These are phyloP conservation scores for Chamaecyparis obtusa DNA, from an alignment of 75 land plant genomes.

Conservation along the genomic window DNA sequence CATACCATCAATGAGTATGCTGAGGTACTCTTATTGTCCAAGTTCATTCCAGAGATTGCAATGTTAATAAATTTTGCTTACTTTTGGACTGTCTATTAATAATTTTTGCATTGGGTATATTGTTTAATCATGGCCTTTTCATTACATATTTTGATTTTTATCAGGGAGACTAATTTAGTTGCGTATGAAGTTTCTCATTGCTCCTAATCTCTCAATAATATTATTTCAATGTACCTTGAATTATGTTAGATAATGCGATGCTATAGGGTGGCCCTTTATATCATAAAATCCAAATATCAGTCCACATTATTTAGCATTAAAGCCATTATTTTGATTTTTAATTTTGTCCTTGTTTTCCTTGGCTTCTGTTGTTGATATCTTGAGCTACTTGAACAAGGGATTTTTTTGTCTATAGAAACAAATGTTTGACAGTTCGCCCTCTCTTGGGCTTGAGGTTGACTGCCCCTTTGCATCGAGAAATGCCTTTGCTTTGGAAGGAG, in stretches of 20 bases:
- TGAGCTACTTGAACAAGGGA: neutral
- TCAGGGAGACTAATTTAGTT: neutral
- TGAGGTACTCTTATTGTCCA: neutral
- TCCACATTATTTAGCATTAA: neutral
- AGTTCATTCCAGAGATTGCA: neutral
- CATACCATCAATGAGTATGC: neutral
- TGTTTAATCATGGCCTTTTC: neutral
- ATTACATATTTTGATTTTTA: neutral
- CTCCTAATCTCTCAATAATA: neutral
- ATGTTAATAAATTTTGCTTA: neutral
- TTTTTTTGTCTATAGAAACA: neutral
- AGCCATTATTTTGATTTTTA: neutral
- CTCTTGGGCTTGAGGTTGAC: neutral
- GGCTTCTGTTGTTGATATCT: neutral
- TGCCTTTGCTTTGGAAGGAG: neutral
- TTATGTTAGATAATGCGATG: neutral
- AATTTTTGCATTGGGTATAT: neutral
- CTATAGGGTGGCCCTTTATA: neutral
- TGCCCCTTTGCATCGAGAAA: neutral
- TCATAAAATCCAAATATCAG: neutral
- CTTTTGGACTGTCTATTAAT: neutral
- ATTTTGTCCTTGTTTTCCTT: neutral
- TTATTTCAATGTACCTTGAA: neutral
- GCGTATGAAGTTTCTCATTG: neutral
- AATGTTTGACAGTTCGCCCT: neutral